phyloP scores from a whole-genome alignment of 345 rosid species.

The Salix suchowensis region DNA sequence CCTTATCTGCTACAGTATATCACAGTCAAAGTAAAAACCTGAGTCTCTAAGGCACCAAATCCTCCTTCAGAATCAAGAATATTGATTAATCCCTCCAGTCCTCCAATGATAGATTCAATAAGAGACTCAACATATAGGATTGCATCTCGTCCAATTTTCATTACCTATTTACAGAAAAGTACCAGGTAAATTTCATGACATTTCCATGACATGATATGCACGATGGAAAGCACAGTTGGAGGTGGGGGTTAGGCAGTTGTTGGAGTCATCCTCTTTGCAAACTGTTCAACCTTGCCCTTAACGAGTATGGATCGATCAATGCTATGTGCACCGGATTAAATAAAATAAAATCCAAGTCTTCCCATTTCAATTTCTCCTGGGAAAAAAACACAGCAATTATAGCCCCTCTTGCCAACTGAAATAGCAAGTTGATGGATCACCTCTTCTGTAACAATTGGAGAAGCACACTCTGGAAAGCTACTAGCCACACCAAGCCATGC shows the following conservation, averaged over 20 bases:
- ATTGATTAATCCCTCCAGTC: constrained; percentile 94
- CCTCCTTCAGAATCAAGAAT: constrained; percentile 99
- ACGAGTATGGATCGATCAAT: not conserved
- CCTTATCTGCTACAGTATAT: constrained; percentile 1
- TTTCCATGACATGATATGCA: not conserved
- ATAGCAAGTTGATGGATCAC: constrained; percentile 28
- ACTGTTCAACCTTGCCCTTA: not conserved
- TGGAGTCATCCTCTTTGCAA: not conserved
- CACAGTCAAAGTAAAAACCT: constrained; percentile 45
- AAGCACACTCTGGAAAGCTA: too few species aligned
- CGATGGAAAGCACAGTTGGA: not conserved
- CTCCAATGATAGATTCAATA: constrained; percentile 97
- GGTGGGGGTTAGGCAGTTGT: not conserved
- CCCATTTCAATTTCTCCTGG: not conserved
- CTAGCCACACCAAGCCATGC: constrained; percentile 99
- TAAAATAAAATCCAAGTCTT: not conserved
- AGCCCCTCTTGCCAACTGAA: not conserved
- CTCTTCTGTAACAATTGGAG: constrained; percentile 92
- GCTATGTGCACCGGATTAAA: not conserved
- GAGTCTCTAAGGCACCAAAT: constrained; percentile 92
- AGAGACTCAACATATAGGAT: constrained; percentile 96
- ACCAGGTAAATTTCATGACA: not conserved
- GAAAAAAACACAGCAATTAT: not conserved
- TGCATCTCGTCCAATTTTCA: constrained; percentile 92
- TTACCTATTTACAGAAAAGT: constrained; percentile 48